Evolutionary conservation across 129 eudicot genomes (phyloP).

Genomic region (Heracleum sosnowskyi): DNA sequence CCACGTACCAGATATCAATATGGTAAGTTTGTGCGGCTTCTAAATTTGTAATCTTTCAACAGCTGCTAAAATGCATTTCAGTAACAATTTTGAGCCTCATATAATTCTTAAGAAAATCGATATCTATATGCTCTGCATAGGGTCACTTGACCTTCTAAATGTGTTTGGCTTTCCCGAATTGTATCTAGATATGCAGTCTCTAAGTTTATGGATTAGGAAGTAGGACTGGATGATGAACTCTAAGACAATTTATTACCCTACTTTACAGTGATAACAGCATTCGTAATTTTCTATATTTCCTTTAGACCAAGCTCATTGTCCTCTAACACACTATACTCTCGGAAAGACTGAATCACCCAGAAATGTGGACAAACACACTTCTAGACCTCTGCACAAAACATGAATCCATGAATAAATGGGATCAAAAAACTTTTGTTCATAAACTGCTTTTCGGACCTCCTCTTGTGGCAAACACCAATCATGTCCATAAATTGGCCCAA

Average conservation of each 20-base stretch:
- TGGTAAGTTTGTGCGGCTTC: slow-evolving; percentile 18
- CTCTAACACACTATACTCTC: neutral
- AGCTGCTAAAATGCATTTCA: neutral
- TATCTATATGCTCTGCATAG: neutral
- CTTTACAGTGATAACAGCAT: neutral
- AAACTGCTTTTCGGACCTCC: neutral
- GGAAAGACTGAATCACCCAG: too few species aligned
- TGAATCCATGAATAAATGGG: neutral
- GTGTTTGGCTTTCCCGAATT: neutral
- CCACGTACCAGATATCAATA: slow-evolving; percentile 29
- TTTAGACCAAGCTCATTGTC: neutral
- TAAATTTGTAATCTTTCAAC: neutral
- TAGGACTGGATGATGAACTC: neutral
- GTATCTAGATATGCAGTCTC: neutral
- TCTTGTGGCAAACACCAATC: neutral
- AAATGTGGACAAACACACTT: neutral
- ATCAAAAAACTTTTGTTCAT: neutral
- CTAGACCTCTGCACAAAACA: neutral
- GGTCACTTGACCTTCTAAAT: neutral
- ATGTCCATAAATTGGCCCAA: neutral
- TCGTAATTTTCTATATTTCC: neutral
- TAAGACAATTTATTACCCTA: neutral
- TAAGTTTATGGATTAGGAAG: neutral
- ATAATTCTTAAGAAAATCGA: neutral
- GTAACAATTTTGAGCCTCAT: neutral